Percentiles rank a stretch among this genome's conserved stretches.
Evolutionary conservation across 306 rosid genomes (phyloP).

Genomic region (barrel medic (Medicago truncatula)): MtrunA17r5.0-ANR NC_053048.1:40016501-40017000

Average conservation of each 20-base stretch:
- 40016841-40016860: slow-evolving; percentile 38
- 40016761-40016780: slow-evolving; percentile 51
- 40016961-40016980: background rate
- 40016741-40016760: slow-evolving; percentile 51
- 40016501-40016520: slow-evolving; percentile 44
- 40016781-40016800: slow-evolving; percentile 53
- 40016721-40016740: slow-evolving; percentile 61
- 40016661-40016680: slow-evolving; percentile 41
- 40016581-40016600: background rate
- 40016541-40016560: slow-evolving; percentile 31
- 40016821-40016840: slow-evolving; percentile 15
- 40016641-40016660: slow-evolving; percentile 49
- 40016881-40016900: background rate
- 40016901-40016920: background rate
- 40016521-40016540: background rate
- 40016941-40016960: background rate
- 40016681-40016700: slow-evolving; percentile 42
- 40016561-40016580: slow-evolving; percentile 12
- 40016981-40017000: slow-evolving; percentile 34
- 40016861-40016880: background rate
- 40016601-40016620: background rate
- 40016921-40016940: background rate
- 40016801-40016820: slow-evolving; percentile 44
- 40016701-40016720: slow-evolving; percentile 55
- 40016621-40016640: slow-evolving; percentile 43